A percentile compares a stretch with the other conserved stretches of the same genome.
Evolutionary conservation across 306 rosid genomes (phyloP).

Genomic region (Lathyrus oleraceus): DNA sequence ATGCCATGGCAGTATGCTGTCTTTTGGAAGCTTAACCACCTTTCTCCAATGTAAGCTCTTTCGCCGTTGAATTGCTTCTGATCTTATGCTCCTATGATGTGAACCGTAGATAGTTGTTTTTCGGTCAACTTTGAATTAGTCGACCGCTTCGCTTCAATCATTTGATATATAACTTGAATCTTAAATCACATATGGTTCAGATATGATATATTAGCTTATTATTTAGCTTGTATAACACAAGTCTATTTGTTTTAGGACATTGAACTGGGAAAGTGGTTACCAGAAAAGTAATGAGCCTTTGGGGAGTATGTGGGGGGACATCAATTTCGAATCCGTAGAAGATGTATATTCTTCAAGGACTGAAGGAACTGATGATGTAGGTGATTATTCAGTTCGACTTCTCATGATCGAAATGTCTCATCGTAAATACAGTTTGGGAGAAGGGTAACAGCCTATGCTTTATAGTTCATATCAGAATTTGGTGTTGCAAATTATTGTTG

Average conservation of each 20-base stretch:
- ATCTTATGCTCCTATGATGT: background rate
- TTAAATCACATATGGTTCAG: too few relatives aligned
- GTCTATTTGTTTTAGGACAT: constrained; percentile 55
- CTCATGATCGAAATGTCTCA: constrained; percentile 65
- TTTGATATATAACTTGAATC: too few relatives aligned
- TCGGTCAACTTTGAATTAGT: too few relatives aligned
- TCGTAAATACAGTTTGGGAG: constrained; percentile 64
- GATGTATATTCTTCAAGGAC: constrained; percentile 40
- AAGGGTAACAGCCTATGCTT: constrained; percentile 62
- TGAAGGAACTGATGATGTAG: constrained; percentile 39
- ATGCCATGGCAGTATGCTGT: constrained; percentile 82
- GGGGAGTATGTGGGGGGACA: constrained; percentile 41
- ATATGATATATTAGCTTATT: too few relatives aligned
- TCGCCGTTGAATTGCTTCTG: constrained; percentile 18
- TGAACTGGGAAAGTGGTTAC: constrained; percentile 78
- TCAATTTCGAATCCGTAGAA: constrained; percentile 35
- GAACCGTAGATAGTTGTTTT: background rate
- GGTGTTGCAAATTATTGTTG: background rate
- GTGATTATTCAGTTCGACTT: constrained; percentile 48
- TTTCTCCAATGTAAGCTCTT: constrained; percentile 47
- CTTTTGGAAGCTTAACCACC: constrained; percentile 84
- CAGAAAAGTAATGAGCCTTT: constrained; percentile 44
- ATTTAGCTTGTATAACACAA: constrained; percentile 22
- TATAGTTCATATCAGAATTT: constrained; percentile 17
- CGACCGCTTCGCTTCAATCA: too few relatives aligned